Conservation (phyloP, 495 filamentous ascomycete species). For the Rostrohypoxylon terebratum region DNA sequence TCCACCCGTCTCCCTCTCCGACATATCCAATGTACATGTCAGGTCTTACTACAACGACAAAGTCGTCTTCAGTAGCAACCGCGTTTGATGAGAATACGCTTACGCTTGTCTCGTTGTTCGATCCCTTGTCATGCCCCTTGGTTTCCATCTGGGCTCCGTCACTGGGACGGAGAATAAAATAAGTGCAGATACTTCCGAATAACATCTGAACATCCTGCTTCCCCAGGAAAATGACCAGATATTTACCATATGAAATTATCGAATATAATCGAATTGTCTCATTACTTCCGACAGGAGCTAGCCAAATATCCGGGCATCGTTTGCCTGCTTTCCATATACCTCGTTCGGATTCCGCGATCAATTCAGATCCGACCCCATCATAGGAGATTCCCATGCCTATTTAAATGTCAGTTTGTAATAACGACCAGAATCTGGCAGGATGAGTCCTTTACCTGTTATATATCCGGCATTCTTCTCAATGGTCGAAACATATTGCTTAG, state of each 20-base stretch:
- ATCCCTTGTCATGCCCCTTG: slow-evolving; percentile 1
- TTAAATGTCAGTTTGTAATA: slow-evolving; percentile 7
- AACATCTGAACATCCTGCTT: slow-evolving; percentile 2
- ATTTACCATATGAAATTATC: slow-evolving; percentile 38
- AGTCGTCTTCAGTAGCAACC: slow-evolving; percentile 23
- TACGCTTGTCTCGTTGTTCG: neutral
- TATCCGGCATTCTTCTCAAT: slow-evolving; percentile 47
- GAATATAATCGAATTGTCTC: slow-evolving; percentile 34
- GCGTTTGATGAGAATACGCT: slow-evolving; percentile 27
- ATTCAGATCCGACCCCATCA: slow-evolving; percentile 37
- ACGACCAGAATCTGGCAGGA: neutral
- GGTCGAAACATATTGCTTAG: slow-evolving; percentile 45
- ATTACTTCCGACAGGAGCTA: neutral
- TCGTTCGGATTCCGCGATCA: slow-evolving; percentile 38
- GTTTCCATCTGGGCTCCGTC: neutral
- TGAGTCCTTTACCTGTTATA: slow-evolving; percentile 42
- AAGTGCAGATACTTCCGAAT: slow-evolving; percentile 24
- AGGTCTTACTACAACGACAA: slow-evolving; percentile 41
- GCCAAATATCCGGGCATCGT: slow-evolving; percentile 41
- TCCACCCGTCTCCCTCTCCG: slow-evolving; percentile 38
- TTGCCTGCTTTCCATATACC: slow-evolving; percentile 46
- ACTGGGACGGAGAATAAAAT: slow-evolving; percentile 16
- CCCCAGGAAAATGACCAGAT: slow-evolving; percentile 33
- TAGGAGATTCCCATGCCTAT: slow-evolving; percentile 49
- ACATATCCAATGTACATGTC: slow-evolving; percentile 48